Evolutionary conservation across 768 basidiomycete species (phyloP).

Genomic region (Lactarius quietus): DNA sequence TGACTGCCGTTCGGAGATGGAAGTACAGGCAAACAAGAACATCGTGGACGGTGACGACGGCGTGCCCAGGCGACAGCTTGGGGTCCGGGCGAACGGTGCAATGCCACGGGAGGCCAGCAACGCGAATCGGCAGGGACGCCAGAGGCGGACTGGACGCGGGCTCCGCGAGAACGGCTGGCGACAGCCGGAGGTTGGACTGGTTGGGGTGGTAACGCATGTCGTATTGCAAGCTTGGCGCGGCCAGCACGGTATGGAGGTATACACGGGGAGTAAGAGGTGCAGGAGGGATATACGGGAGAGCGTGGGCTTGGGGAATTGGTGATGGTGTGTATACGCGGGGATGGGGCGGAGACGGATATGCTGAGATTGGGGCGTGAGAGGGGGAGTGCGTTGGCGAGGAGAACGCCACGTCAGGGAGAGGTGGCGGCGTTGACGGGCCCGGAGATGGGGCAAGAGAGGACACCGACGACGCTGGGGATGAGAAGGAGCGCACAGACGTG

Average conservation of each 20-base stretch:
- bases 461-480: constrained; percentile 12
- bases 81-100: constrained; percentile 1
- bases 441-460: constrained; percentile 14
- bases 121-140: background rate
- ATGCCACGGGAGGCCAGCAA: constrained; percentile 10
- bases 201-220: constrained; percentile 5
- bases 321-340: constrained; percentile 9
- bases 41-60: constrained; percentile 14
- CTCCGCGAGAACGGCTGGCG: background rate
- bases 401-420: constrained; percentile 9
- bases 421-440: constrained; percentile 17
- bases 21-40: constrained; percentile 6
- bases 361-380: background rate
- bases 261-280: background rate
- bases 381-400: constrained; percentile 8
- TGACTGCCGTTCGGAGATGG: constrained; percentile 16
- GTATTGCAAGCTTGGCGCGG: constrained; percentile 9
- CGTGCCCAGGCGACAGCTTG: constrained; percentile 1
- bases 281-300: constrained; percentile 5
- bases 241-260: background rate
- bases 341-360: constrained; percentile 7
- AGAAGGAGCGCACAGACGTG: constrained; percentile 15
- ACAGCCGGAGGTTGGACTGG: background rate
- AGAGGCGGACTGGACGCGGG: constrained; percentile 8
- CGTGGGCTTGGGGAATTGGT: background rate